Percentiles rank a stretch among this genome's conserved stretches.
phyloP scores from a whole-genome alignment of 2,329 filamentous ascomycete species.

The Colletotrichum australisinense region DNA sequence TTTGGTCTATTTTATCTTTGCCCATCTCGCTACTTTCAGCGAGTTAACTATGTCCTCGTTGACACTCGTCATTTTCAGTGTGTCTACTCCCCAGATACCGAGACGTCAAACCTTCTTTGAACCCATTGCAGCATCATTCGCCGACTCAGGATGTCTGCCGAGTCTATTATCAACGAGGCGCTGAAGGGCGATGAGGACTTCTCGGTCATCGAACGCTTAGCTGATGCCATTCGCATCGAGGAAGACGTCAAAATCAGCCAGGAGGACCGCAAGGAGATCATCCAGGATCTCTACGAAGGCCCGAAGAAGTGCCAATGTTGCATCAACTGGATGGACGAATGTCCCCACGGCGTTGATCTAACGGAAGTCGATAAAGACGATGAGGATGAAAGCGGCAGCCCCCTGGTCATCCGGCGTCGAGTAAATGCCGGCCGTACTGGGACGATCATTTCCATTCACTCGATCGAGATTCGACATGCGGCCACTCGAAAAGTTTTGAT shows the following conservation, averaged over 20 bases:
- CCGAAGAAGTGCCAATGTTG: constrained; percentile 43
- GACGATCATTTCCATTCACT: constrained; percentile 35
- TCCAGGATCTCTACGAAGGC: constrained; percentile 43
- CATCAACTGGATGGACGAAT: constrained; percentile 43
- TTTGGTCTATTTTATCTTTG: neutral
- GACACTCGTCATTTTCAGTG: neutral
- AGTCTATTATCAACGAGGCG: neutral
- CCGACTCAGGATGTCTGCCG: neutral
- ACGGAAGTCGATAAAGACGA: constrained; percentile 23
- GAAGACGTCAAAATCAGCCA: constrained; percentile 12
- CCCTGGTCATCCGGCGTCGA: constrained; percentile 37
- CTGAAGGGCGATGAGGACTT: constrained; percentile 18
- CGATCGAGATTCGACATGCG: constrained; percentile 38
- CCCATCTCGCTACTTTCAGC: neutral
- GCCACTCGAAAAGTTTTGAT: constrained; percentile 37
- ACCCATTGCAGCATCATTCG: neutral
- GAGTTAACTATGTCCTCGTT: neutral
- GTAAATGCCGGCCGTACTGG: constrained; percentile 33
- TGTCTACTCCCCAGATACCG: neutral
- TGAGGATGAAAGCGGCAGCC: constrained; percentile 2
- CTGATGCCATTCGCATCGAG: constrained; percentile 15
- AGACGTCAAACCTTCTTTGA: neutral
- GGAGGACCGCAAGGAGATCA: constrained; percentile 20
- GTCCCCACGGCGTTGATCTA: constrained; percentile 37
- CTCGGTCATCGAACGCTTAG: constrained; percentile 20